Evolutionary conservation across 129 eudicot genomes (phyloP), one percentile per base, ranked within the genome.

Genomic region (Flaveria ramosissima): DNA sequence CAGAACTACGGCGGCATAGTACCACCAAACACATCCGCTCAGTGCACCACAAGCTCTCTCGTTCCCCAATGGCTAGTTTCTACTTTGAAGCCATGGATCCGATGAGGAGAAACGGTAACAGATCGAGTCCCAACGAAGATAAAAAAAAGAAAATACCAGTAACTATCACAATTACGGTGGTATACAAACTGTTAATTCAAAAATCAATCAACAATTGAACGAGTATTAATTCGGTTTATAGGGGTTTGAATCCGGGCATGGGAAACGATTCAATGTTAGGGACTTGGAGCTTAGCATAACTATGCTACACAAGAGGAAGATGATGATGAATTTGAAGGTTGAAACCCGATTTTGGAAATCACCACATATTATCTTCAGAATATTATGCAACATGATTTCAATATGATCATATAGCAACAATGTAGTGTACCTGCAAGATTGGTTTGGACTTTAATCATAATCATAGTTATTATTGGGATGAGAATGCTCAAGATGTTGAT

Each of bases 41-140:
- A 27, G 32, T 27, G 32, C 32, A 27, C 32, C 32, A 3, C 32
- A 27, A 27, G 32, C 30, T 27, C 30, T 27, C 30, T 27, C 32
- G 32, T 27, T 27, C 32, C 32, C 32, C 0, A 4, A 4, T 3
- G 32, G 32, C 32, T 4, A 27, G 32, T 27, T 27, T 27, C 59
- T 90, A 82, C 77, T 93, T 88, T 45, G 89, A 85, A 24, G 85
- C 88, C 27, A 93, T 93, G 98, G 98, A 93, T 30, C 83, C 97
- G 9, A 88, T 93, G 96, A 97, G 89, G 80, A 84, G 77, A 45
- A 93, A 96, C 23, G 71, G 84, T 24, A 21, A 71, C 15, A 62
- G 70, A 30, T 59, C 43, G 36, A 64, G 41, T 63, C 43, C 56
- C 10, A 56, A 81, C 19, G 84, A 63, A 12, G 77, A 78, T 26